Evolutionary conservation across 495 filamentous ascomycete species (phyloP).

Genomic region (Penicillium longicatenatum): DNA sequence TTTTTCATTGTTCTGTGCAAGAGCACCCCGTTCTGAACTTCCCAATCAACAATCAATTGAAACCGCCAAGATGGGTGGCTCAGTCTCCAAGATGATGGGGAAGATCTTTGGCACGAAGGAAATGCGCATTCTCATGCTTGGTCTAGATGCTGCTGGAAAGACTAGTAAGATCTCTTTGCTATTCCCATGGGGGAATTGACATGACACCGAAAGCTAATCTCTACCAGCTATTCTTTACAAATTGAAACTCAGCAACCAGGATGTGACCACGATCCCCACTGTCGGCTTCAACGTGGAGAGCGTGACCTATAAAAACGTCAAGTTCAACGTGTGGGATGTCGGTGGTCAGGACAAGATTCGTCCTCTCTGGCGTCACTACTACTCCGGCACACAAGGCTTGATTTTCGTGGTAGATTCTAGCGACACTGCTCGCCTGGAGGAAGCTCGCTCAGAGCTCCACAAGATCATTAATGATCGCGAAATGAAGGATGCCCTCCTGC

Average conservation of each 20-base stretch:
- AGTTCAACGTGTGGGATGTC: constrained; percentile 99
- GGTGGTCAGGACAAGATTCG: constrained; percentile 99
- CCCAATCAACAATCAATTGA: neutral
- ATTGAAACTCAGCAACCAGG: constrained; percentile 90
- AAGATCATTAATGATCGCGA: constrained; percentile 96
- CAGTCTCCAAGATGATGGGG: constrained; percentile 85
- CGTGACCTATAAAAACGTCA: constrained; percentile 98
- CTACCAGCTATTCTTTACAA: constrained; percentile 91
- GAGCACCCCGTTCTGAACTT: neutral
- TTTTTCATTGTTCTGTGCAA: neutral
- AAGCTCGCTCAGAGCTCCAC: constrained; percentile 86
- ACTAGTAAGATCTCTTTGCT: constrained; percentile 64
- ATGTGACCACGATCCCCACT: constrained; percentile 98
- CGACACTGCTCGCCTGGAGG: constrained; percentile 82
- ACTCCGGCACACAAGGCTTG: constrained; percentile 93
- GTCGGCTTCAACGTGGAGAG: constrained; percentile 99
- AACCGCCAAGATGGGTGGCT: constrained; percentile 68
- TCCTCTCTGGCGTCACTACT: constrained; percentile 98
- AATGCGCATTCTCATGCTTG: constrained; percentile 97
- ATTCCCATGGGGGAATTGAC: neutral
- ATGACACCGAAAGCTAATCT: constrained; percentile 14
- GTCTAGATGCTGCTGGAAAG: constrained; percentile 96
- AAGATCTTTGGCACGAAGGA: constrained; percentile 99
- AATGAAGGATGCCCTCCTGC: constrained; percentile 93
- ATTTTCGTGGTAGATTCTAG: constrained; percentile 97